Conservation (phyloP, 768 basidiomycete genomes). For the Chiua virens region DNA sequence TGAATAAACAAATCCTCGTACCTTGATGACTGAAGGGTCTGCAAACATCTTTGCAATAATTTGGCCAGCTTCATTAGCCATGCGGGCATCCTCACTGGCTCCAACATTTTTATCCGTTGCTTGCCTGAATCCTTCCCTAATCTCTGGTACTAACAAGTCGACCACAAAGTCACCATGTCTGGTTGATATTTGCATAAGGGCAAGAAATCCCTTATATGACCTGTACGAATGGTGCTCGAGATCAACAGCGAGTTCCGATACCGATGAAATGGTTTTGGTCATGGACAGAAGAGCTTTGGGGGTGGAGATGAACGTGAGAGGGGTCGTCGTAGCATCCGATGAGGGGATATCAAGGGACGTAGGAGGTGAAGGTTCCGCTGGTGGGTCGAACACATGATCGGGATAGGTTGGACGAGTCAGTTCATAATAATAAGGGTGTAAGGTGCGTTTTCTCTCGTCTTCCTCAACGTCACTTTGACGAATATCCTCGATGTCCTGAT, state of each 20-base stretch:
- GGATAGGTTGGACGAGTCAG: constrained; percentile 75
- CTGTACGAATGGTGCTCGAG: constrained; percentile 92
- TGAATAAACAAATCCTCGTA: constrained; percentile 27
- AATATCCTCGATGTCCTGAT: constrained; percentile 19
- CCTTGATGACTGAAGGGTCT: constrained; percentile 84
- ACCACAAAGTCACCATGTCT: constrained; percentile 84
- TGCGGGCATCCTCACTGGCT: constrained; percentile 12
- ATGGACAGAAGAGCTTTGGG: constrained; percentile 54
- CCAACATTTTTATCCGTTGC: constrained; percentile 44
- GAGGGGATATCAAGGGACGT: constrained; percentile 57
- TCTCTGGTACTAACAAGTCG: constrained; percentile 60
- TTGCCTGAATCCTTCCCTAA: constrained; percentile 72
- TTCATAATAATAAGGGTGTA: constrained; percentile 87
- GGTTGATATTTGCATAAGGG: constrained; percentile 91
- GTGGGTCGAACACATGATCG: constrained; percentile 56
- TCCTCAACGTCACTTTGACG: constrained; percentile 21
- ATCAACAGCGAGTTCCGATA: constrained; percentile 88
- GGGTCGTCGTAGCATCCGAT: constrained; percentile 11
- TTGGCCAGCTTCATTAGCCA: constrained; percentile 40
- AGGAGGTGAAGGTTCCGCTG: constrained; percentile 51
- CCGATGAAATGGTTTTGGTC: constrained; percentile 62
- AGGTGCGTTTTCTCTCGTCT: constrained; percentile 25
- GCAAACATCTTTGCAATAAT: constrained; percentile 58
- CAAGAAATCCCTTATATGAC: constrained; percentile 83
- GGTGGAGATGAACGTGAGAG: constrained; percentile 72